Conservation (phyloP, 371 early-diverging fungal genomes). For the Smittium culicis region DNA sequence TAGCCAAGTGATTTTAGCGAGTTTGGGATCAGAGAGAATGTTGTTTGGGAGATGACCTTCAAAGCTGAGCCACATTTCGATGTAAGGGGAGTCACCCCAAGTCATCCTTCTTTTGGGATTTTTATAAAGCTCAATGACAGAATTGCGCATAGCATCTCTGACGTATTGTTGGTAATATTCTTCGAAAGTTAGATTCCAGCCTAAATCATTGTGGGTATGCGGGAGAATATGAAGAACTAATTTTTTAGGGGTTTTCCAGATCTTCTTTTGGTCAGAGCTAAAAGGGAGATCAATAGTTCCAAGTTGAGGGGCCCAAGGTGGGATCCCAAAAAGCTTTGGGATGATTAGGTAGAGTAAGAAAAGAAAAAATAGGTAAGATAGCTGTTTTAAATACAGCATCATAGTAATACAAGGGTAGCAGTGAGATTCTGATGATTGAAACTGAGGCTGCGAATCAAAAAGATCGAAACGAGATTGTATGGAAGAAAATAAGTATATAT, state of each 20-base stretch:
- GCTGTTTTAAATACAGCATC: too few species aligned
- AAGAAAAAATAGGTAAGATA: background rate
- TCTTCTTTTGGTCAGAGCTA: constrained; percentile 12
- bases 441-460: too few species aligned
- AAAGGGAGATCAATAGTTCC: constrained; percentile 21
- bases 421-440: too few species aligned
- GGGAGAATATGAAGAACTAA: constrained; percentile 25
- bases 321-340: background rate
- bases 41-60: constrained; percentile 18
- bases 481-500: too few species aligned
- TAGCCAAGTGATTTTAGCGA: constrained; percentile 19
- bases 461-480: too few species aligned
- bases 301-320: constrained; percentile 22
- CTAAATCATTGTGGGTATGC: constrained; percentile 28
- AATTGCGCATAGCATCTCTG: constrained; percentile 20
- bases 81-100: constrained; percentile 28
- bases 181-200: constrained; percentile 29
- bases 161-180: constrained; percentile 22
- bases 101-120: constrained; percentile 18
- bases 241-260: constrained; percentile 13
- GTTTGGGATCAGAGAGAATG: constrained; percentile 2
- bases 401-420: too few species aligned
- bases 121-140: constrained; percentile 16
- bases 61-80: constrained; percentile 26
- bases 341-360: background rate